Percentiles rank a stretch among this genome's conserved stretches.
These are phyloP conservation scores for Umbellularia californica DNA, from an alignment of 164 flowering plant species.

Conservation along the genomic window DNA sequence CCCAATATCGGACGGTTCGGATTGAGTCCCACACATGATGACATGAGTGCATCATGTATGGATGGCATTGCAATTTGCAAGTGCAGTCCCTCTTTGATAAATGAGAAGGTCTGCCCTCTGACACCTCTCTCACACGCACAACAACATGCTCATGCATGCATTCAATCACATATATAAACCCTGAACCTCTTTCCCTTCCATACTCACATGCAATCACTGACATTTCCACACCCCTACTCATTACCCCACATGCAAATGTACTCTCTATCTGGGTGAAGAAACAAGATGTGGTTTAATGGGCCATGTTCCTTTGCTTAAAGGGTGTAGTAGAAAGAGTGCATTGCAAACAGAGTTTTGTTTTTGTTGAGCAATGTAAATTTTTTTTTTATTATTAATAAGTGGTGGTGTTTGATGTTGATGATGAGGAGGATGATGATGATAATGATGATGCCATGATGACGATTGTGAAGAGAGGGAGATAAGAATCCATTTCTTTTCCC, in stretches of 20 bases:
- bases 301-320: neutral
- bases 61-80: too few relatives aligned
- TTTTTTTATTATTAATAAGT: neutral
- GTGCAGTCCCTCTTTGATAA: neutral
- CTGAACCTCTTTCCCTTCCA: constrained; percentile 3
- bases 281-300: neutral
- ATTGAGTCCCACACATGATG: too few relatives aligned
- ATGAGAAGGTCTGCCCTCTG: neutral
- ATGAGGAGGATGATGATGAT: constrained; percentile 28
- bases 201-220: constrained; percentile 19
- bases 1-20: too few relatives aligned
- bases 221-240: constrained; percentile 11
- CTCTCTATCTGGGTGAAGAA: constrained; percentile 2
- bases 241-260: constrained; percentile 18
- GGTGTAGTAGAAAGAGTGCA: neutral
- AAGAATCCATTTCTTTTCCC: constrained; percentile 7
- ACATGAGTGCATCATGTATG: too few relatives aligned
- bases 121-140: constrained; percentile 1
- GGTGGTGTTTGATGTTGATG: neutral
- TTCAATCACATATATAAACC: constrained; percentile 1
- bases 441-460: constrained; percentile 46
- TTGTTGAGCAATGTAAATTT: neutral
- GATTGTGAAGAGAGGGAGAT: constrained; percentile 7
- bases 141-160: constrained; percentile 20
- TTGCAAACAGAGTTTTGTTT: neutral